Conservation (phyloP, 2,329 filamentous ascomycete genomes). For the Cladophialophora yegresii region DNA sequence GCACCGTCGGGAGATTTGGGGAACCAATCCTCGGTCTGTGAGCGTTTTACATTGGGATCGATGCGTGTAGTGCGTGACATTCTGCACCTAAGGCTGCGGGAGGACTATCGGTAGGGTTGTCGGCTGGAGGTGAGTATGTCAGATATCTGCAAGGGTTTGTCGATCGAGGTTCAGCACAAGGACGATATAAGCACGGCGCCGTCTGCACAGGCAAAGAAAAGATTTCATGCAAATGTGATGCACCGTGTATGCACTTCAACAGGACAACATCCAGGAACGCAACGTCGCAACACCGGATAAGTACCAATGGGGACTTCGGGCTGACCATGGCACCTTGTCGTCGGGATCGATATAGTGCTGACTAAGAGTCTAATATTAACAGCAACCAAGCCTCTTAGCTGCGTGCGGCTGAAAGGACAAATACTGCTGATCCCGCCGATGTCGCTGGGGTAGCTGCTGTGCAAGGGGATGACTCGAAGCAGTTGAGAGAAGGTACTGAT, state of each 20-base stretch:
- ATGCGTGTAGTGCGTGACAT: conserved; percentile 11
- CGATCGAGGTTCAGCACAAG: background rate
- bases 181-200: background rate
- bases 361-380: conserved; percentile 21
- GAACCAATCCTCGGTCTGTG: conserved; percentile 16
- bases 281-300: conserved; percentile 8
- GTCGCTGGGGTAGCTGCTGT: background rate
- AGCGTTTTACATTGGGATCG: conserved; percentile 15
- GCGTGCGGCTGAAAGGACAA: background rate
- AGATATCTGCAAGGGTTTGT: background rate
- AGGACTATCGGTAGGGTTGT: background rate
- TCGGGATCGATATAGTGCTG: conserved; percentile 19
- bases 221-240: conserved; percentile 1
- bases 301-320: conserved; percentile 8
- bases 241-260: background rate
- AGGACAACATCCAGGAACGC: background rate
- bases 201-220: background rate
- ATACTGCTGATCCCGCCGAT: background rate
- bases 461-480: background rate
- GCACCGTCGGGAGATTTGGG: conserved; percentile 19
- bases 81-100: background rate
- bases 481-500: background rate
- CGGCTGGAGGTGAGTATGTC: background rate
- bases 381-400: conserved; percentile 1
- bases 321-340: conserved; percentile 11